Percentiles rank a stretch among this genome's conserved stretches.
phyloP scores from a whole-genome alignment of 2,329 filamentous ascomycete genomes.

The Neopestalotiopsis rosae region DNA sequence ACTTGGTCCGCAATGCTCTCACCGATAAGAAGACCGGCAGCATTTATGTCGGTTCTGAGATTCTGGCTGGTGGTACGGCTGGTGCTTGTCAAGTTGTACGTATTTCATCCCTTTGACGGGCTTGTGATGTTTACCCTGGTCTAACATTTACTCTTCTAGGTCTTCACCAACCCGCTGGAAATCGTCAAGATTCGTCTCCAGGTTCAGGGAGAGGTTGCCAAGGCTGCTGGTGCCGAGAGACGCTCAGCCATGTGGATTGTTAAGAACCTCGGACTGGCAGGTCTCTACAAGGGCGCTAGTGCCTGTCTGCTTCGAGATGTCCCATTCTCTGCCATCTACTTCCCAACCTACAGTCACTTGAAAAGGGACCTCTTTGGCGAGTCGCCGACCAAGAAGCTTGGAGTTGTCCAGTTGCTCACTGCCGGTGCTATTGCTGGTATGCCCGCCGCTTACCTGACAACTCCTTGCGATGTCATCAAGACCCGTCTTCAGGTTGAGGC shows the following conservation, averaged over 20 bases:
- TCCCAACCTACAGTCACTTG: constrained; percentile 93
- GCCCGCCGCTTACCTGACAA: constrained; percentile 93
- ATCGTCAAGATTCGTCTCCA: constrained; percentile 99
- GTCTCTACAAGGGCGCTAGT: constrained; percentile 94
- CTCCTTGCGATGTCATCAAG: constrained; percentile 98
- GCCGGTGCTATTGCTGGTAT: constrained; percentile 94
- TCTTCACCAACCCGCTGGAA: constrained; percentile 97
- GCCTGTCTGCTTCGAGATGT: constrained; percentile 95
- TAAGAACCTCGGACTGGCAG: constrained; percentile 89
- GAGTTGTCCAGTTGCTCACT: constrained; percentile 87
- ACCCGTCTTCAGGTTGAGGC: constrained; percentile 97
- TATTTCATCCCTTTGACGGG: neutral
- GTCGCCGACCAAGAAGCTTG: constrained; percentile 82
- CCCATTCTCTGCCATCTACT: constrained; percentile 98
- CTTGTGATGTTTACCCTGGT: neutral
- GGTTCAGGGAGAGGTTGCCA: constrained; percentile 94
- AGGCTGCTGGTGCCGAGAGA: constrained; percentile 81
- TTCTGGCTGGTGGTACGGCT: constrained; percentile 86
- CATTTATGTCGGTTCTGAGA: constrained; percentile 74
- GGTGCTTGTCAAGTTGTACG: constrained; percentile 95
- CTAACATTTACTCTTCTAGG: constrained; percentile 53
- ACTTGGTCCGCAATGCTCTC: constrained; percentile 80
- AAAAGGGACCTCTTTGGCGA: constrained; percentile 96
- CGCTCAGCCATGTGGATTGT: constrained; percentile 98
- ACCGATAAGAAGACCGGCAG: constrained; percentile 74